Percentiles rank a stretch among this genome's conserved stretches.
Evolutionary conservation across 2,329 filamentous ascomycete species (phyloP).

Genomic region (Aspergillus pseudoterreus): DNA sequence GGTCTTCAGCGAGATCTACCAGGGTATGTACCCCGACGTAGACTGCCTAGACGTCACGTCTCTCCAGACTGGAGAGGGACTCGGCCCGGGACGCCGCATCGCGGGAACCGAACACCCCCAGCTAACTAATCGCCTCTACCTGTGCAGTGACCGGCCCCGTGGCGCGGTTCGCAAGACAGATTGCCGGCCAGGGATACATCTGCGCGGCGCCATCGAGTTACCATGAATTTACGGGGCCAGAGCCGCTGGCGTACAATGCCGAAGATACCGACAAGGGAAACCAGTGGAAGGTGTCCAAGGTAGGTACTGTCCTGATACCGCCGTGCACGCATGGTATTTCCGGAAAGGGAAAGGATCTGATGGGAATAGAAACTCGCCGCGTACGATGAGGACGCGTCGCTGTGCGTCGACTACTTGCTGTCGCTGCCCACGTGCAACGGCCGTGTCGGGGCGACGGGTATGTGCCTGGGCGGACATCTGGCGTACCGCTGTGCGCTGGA

Average conservation of each 20-base stretch:
- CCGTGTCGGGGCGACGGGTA: constrained; percentile 73
- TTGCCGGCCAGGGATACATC: constrained; percentile 89
- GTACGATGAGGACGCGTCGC: constrained; percentile 75
- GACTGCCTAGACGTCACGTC: no score
- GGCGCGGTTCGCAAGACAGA: constrained; percentile 82
- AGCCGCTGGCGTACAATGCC: constrained; percentile 78
- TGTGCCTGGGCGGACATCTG: constrained; percentile 91
- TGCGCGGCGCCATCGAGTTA: constrained; percentile 87
- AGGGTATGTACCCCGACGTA: constrained; percentile 56
- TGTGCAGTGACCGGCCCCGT: constrained; percentile 79
- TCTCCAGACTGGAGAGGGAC: no score
- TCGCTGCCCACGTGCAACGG: constrained; percentile 75
- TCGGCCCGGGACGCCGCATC: no score
- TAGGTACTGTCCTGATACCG: constrained; percentile 21
- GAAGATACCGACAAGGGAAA: constrained; percentile 87
- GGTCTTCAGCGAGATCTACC: constrained; percentile 92
- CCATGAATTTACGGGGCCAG: constrained; percentile 86
- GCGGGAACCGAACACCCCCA: no score
- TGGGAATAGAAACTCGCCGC: constrained; percentile 66
- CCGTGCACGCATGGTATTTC: no score
- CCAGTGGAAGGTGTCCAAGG: constrained; percentile 78
- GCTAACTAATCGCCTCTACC: not conserved
- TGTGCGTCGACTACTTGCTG: constrained; percentile 67
- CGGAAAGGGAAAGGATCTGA: not conserved
- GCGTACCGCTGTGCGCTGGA: constrained; percentile 73